Evolutionary conservation across 148 eudicot species (phyloP).

Genomic region (Chenopodium album): DNA sequence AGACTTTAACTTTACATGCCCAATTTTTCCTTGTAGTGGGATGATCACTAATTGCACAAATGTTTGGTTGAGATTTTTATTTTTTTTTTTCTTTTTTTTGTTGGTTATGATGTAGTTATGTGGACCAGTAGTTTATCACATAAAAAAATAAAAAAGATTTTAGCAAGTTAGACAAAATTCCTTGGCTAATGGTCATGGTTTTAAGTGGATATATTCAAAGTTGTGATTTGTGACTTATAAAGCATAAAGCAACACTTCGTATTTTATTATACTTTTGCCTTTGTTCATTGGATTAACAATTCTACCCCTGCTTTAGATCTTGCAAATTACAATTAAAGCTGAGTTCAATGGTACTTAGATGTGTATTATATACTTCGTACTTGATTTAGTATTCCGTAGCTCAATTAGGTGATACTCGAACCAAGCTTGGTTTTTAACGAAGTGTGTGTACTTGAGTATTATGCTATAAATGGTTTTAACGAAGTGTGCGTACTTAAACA

Average conservation of each 20-base stretch:
- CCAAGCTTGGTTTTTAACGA: neutral
- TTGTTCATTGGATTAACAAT: neutral
- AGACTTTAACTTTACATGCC: slow-evolving; percentile 21
- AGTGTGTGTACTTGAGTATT: too few relatives aligned
- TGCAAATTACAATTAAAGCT: neutral
- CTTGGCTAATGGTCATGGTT: slow-evolving; percentile 9
- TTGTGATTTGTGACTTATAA: slow-evolving; percentile 16
- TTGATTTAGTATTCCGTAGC: too few relatives aligned
- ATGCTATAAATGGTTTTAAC: too few relatives aligned
- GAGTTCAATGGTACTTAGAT: too few relatives aligned
- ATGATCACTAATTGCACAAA: slow-evolving; percentile 25
- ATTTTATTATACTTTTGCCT: neutral
- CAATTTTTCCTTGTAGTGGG: slow-evolving; percentile 22
- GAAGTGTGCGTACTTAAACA: too few relatives aligned
- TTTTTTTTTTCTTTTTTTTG: neutral
- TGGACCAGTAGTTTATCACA: slow-evolving; percentile 8
- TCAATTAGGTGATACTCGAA: too few relatives aligned
- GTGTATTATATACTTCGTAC: too few relatives aligned
- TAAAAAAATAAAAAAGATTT: neutral
- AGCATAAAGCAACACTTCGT: neutral
- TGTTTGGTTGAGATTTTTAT: slow-evolving; percentile 7
- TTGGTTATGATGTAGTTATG: slow-evolving; percentile 18
- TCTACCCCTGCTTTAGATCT: neutral
- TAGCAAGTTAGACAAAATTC: slow-evolving; percentile 12
- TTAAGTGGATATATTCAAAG: slow-evolving; percentile 15